These are phyloP conservation scores for Bipolaris gigantea DNA, from an alignment of 2,329 filamentous ascomycete genomes.

Conservation along the genomic window DNA sequence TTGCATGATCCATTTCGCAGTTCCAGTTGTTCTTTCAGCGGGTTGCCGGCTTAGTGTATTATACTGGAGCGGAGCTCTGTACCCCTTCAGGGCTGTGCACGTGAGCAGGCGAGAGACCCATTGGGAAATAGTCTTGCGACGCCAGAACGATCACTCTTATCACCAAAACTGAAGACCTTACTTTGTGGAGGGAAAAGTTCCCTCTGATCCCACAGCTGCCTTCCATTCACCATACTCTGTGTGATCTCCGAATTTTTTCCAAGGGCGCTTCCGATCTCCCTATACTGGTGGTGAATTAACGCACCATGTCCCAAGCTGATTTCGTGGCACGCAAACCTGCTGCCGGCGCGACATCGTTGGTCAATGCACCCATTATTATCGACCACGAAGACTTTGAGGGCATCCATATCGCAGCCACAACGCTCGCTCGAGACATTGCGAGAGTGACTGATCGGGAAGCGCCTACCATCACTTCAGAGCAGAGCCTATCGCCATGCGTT, in stretches of 20 bases:
- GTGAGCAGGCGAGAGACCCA: constrained; percentile 38
- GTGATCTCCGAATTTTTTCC: neutral
- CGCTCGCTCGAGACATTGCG: neutral
- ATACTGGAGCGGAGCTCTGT: neutral
- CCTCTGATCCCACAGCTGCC: neutral
- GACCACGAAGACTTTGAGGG: neutral
- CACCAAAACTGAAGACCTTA: neutral
- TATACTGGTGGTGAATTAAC: neutral
- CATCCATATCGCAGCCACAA: neutral
- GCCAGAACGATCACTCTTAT: neutral
- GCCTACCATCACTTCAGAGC: neutral
- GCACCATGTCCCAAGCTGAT: neutral
- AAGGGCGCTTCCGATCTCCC: neutral
- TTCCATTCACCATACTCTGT: neutral
- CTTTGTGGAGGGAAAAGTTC: neutral
- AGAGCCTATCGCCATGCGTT: neutral
- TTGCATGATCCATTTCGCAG: neutral
- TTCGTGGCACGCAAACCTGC: neutral
- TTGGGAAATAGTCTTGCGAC: neutral
- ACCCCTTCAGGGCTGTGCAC: neutral
- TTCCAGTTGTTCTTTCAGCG: neutral
- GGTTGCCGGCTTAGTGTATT: neutral
- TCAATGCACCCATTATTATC: neutral
- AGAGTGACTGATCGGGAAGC: neutral
- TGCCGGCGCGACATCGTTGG: neutral